A percentile compares a stretch with the other conserved stretches of the same genome.
Conservation (phyloP, 805 yeast genomes). For the Candida sphagnicola region DNA sequence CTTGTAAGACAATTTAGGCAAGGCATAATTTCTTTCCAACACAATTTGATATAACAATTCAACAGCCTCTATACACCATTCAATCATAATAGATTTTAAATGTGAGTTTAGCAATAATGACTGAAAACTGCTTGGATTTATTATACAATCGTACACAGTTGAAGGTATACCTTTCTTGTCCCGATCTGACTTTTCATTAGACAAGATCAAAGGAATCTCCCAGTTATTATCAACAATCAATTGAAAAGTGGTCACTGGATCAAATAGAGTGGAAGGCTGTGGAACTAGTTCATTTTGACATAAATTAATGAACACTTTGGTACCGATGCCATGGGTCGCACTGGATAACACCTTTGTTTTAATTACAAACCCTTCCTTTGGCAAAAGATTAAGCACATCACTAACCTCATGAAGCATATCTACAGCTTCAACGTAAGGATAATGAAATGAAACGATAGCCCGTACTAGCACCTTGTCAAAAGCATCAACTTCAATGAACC, state of each 20-base stretch:
- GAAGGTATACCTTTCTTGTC: slow-evolving; percentile 72
- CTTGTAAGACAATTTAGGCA: slow-evolving; percentile 72
- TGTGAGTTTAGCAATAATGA: slow-evolving; percentile 60
- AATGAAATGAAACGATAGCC: too few species aligned
- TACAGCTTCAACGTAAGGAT: neutral
- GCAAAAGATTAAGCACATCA: slow-evolving; percentile 24
- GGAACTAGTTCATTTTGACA: slow-evolving; percentile 69
- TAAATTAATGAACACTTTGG: slow-evolving; percentile 75
- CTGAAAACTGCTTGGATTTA: slow-evolving; percentile 57
- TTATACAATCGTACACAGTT: slow-evolving; percentile 74
- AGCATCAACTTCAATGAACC: too few species aligned
- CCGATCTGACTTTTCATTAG: slow-evolving; percentile 47
- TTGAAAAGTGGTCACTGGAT: slow-evolving; percentile 56
- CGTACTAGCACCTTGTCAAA: too few species aligned
- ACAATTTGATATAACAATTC: slow-evolving; percentile 48
- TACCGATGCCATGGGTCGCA: slow-evolving; percentile 19
- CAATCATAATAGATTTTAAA: slow-evolving; percentile 62
- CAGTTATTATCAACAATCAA: slow-evolving; percentile 67
- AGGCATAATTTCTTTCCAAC: slow-evolving; percentile 59
- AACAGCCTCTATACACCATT: slow-evolving; percentile 80
- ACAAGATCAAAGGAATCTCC: slow-evolving; percentile 80
- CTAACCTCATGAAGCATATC: neutral
- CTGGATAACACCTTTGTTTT: slow-evolving; percentile 52
- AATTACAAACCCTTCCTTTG: slow-evolving; percentile 70
- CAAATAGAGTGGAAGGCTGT: slow-evolving; percentile 49